These are phyloP conservation scores for Cyamopsis tetragonoloba DNA, from an alignment of 306 rosid genomes.

Conservation along the genomic window DNA sequence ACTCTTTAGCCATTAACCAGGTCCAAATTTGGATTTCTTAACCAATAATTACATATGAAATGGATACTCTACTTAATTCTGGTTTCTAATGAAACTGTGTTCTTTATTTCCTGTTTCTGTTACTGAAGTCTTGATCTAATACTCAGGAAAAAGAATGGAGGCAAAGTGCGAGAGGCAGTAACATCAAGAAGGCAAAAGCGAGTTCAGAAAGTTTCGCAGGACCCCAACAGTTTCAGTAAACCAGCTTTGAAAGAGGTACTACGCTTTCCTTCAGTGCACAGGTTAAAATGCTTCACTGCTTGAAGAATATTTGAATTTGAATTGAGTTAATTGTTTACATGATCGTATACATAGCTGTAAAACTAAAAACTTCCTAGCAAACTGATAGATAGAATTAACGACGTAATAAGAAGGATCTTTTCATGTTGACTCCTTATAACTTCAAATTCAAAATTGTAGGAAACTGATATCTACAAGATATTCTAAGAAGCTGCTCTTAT, in stretches of 20 bases:
- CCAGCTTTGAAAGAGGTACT: slow-evolving; percentile 60
- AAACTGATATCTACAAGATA: too few relatives aligned
- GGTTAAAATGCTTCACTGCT: neutral
- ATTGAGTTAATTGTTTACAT: too few relatives aligned
- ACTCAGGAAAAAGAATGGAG: slow-evolving; percentile 61
- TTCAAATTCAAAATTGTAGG: too few relatives aligned
- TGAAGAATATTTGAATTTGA: slow-evolving; percentile 10
- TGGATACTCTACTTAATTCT: neutral
- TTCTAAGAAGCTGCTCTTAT: slow-evolving; percentile 1
- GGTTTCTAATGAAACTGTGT: neutral
- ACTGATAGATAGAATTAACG: too few relatives aligned
- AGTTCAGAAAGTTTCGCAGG: slow-evolving; percentile 49
- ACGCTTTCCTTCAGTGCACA: neutral
- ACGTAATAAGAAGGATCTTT: too few relatives aligned
- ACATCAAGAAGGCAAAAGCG: slow-evolving; percentile 57
- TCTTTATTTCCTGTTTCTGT: slow-evolving; percentile 5
- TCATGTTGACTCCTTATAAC: too few relatives aligned
- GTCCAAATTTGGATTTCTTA: neutral
- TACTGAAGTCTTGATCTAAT: slow-evolving; percentile 16
- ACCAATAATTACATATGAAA: neutral
- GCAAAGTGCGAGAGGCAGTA: slow-evolving; percentile 45
- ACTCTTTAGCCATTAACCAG: neutral
- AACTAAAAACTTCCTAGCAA: too few relatives aligned
- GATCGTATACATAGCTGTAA: too few relatives aligned
- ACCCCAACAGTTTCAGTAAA: slow-evolving; percentile 30